Conservation (phyloP, 768 basidiomycete species). For the Gymnopilus dilepis region DNA sequence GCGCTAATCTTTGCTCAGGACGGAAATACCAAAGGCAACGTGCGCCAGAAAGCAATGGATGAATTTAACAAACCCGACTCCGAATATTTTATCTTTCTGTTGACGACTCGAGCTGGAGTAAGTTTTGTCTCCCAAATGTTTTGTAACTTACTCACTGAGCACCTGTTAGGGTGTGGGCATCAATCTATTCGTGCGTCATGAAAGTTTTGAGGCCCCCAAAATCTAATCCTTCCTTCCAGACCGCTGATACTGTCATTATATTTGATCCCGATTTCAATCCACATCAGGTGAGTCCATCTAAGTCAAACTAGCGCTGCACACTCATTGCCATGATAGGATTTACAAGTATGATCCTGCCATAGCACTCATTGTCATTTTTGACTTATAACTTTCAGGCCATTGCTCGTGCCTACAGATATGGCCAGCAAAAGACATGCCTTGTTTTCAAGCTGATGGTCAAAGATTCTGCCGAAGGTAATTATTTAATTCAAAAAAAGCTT, state of each 20-base stretch:
- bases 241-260: conserved; percentile 92
- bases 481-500: conserved; percentile 12
- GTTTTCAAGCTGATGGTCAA: conserved; percentile 98
- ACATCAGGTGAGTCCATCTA: conserved; percentile 66
- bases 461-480: conserved; percentile 86
- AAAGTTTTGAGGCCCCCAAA: neutral
- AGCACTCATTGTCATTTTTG: no score
- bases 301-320: neutral
- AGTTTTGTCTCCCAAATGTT: conserved; percentile 18
- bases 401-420: conserved; percentile 91
- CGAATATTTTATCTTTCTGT: conserved; percentile 87
- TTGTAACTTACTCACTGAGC: neutral
- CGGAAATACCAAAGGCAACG: conserved; percentile 82
- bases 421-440: conserved; percentile 92
- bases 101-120: conserved; percentile 90
- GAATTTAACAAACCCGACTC: conserved; percentile 89
- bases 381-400: conserved; percentile 70
- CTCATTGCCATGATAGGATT: conserved; percentile 54
- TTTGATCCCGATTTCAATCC: conserved; percentile 99
- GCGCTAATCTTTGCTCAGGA: conserved; percentile 55
- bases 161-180: conserved; percentile 77
- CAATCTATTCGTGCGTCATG: conserved; percentile 65
- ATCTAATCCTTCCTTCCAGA: conserved; percentile 42
- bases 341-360: conserved; percentile 66
- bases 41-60: conserved; percentile 95